Conservation (phyloP, 2,329 filamentous ascomycete genomes). For the Neonectria faginata region DNA sequence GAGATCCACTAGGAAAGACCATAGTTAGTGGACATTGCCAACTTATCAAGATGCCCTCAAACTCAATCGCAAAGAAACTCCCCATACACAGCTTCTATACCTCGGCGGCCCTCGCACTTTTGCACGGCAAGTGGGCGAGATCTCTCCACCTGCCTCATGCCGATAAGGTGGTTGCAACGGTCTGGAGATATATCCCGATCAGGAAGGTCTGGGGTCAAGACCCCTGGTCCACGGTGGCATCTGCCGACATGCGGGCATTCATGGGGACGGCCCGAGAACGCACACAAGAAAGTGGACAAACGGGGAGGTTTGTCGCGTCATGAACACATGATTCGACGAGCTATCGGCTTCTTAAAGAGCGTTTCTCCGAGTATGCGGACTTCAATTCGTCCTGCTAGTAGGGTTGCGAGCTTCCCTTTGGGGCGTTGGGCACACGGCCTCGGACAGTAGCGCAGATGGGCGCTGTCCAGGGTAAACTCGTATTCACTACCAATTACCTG, state of each 20-base stretch:
- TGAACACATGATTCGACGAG: not conserved
- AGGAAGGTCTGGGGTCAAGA: constrained; percentile 20
- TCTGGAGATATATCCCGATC: constrained; percentile 16
- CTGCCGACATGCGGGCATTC: not conserved
- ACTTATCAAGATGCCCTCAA: not conserved
- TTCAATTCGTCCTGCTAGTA: not conserved
- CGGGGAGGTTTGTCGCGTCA: not conserved
- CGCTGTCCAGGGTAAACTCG: not conserved
- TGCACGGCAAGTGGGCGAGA: not conserved
- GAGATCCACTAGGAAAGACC: no score
- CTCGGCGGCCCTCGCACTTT: not conserved
- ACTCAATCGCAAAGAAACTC: not conserved
- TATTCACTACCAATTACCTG: not conserved
- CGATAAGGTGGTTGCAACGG: constrained; percentile 22
- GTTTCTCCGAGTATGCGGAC: not conserved
- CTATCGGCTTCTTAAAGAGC: not conserved
- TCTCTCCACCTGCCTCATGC: constrained; percentile 19
- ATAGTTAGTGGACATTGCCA: not conserved
- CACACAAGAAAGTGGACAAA: not conserved
- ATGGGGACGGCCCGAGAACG: not conserved
- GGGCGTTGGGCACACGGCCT: not conserved
- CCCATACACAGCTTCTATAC: not conserved
- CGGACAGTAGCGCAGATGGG: not conserved
- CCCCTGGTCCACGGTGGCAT: constrained; percentile 3
- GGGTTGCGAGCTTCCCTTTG: not conserved